Base-by-base conservation (phyloP, 805 yeast genomes). In the Sugiyamaella mastotermitis region DNA sequence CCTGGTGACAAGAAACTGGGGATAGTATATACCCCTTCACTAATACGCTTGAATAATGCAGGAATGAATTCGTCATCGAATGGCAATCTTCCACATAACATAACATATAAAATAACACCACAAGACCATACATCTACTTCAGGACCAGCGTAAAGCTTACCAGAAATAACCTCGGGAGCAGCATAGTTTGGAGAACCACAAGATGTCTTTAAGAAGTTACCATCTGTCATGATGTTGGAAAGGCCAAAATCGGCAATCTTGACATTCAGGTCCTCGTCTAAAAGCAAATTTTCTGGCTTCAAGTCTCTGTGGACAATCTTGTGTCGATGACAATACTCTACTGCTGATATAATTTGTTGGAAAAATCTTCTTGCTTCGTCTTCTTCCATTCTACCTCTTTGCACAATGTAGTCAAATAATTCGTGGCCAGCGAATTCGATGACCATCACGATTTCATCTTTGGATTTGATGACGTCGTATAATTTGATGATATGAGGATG, bases 41-140 rank as follows among this genome's bases (percentile, higher is more conserved):
- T 77, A 55, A 88, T 90, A 55, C 87, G 86, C 60, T 87, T 87
- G 69, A 90, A 88, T 46, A 88, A 68, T 1, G 92, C 94, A 5
- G 97, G 97, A 39, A 88, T 90, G 57, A 86, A 82, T 56, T 88
- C 97, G 61, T 88, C 97, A 62, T 88, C 97, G 59, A 88, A 88
- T 10, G 97, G 97, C 52, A 88, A 71, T 51, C 97, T 71, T 27
- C 97, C 96, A 62, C 96, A 88, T 37, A 90, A 69, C 97, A 88
- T 88, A 38, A 88, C 97, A 52, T 88, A 90, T 38, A 88, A 67
- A 33, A 90, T 87, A 27, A 90, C 97, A 53, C 97, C 97, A 56
- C 95, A 83, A 0, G 94, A 83, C 97, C 97, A 88, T 39, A 88
- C 96, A 60, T 88, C 97, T 33, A 90, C 97, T 62, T 90, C 97